phyloP scores from a whole-genome alignment of 2,329 filamentous ascomycete genomes.

The Trichoderma sp. region DNA sequence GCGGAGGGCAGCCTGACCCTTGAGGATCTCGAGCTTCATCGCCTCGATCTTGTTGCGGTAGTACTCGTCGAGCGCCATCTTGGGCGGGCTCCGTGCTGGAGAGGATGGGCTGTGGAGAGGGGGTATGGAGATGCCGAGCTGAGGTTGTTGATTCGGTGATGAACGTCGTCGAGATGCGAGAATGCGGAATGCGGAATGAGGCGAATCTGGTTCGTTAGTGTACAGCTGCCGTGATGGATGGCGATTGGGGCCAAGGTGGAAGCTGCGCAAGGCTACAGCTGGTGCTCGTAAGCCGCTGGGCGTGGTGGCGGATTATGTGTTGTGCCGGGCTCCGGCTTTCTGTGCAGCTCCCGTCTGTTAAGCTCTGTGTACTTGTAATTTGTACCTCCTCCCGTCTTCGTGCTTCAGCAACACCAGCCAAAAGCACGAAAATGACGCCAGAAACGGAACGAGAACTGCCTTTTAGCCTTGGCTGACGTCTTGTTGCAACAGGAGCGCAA shows the following conservation, averaged over 20 bases:
- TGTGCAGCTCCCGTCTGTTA: no score
- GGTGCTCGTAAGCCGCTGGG: slow-evolving; percentile 39
- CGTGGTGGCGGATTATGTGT: slow-evolving; percentile 21
- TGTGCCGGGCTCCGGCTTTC: not conserved
- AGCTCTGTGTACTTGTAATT: no score
- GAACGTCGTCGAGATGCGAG: not conserved
- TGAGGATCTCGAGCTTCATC: slow-evolving; percentile 99
- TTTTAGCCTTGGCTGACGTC: slow-evolving; percentile 15
- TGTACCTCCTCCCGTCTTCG: no score
- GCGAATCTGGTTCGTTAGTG: slow-evolving; percentile 9
- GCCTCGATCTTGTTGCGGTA: slow-evolving; percentile 99
- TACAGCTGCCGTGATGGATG: slow-evolving; percentile 19
- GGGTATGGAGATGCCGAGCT: not conserved
- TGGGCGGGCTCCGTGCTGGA: slow-evolving; percentile 42
- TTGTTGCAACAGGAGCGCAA: not conserved
- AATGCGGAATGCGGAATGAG: slow-evolving; percentile 25
- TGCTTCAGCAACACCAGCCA: no score
- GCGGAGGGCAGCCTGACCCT: slow-evolving; percentile 92
- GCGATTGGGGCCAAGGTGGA: slow-evolving; percentile 38
- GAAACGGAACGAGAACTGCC: not conserved
- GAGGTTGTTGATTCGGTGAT: not conserved
- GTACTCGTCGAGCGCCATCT: slow-evolving; percentile 98
- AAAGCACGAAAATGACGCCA: no score
- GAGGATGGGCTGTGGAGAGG: not conserved
- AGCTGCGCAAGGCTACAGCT: slow-evolving; percentile 43